phyloP scores from a whole-genome alignment of 331 rosid genomes.

The Telfairia occidentalis region DNA sequence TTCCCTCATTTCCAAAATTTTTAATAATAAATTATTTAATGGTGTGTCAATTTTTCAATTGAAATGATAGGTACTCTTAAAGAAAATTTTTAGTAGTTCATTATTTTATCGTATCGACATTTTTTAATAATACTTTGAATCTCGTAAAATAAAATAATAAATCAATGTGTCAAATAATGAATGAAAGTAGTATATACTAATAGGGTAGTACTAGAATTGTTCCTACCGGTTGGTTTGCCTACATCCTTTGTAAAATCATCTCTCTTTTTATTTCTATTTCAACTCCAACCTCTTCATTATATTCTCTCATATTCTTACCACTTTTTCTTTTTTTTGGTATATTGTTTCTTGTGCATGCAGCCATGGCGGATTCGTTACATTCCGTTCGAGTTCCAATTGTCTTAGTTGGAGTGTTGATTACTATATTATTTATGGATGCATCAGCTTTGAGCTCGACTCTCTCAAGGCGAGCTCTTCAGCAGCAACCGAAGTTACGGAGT shows the following conservation, averaged over 20 bases:
- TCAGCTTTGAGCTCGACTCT: neutral
- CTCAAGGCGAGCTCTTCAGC: neutral
- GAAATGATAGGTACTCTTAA: too few species aligned
- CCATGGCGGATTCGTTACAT: neutral
- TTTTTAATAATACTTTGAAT: too few species aligned
- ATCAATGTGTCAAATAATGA: too few species aligned
- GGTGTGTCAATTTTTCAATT: too few species aligned
- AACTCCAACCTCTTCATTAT: neutral
- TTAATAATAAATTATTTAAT: too few species aligned
- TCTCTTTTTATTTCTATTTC: neutral
- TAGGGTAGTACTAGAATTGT: too few species aligned
- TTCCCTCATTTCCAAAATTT: neutral
- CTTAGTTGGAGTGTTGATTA: neutral
- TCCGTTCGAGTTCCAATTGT: neutral
- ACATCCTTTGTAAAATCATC: neutral
- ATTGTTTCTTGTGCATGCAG: neutral
- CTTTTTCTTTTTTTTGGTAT: too few species aligned
- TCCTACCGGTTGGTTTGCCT: conserved; percentile 11
- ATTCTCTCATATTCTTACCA: neutral
- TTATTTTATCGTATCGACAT: too few species aligned
- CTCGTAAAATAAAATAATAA: too few species aligned
- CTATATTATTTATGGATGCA: neutral
- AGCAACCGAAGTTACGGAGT: neutral
- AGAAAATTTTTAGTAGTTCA: too few species aligned
- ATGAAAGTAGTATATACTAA: too few species aligned